These are phyloP conservation scores for Calocybe cyanea DNA, from an alignment of 768 basidiomycete genomes.

Conservation along the genomic window DNA sequence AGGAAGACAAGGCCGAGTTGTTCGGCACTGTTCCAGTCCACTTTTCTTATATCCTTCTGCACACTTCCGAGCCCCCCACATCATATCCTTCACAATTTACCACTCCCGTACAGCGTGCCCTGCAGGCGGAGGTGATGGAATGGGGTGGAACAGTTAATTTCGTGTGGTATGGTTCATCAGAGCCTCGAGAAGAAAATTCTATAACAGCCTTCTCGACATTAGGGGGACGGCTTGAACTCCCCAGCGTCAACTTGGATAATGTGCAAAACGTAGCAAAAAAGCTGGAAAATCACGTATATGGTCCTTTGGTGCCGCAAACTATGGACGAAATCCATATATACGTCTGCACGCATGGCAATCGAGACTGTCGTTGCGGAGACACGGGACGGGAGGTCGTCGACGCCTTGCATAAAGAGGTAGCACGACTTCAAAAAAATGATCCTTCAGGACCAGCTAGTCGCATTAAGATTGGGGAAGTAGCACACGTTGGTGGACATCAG, in stretches of 20 bases:
- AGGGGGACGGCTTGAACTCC: slow-evolving; percentile 47
- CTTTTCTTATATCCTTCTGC: slow-evolving; percentile 52
- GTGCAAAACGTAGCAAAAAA: slow-evolving; percentile 40
- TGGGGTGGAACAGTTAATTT: slow-evolving; percentile 62
- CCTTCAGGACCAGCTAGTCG: slow-evolving; percentile 20
- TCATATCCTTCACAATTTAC: slow-evolving; percentile 43
- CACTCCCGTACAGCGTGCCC: slow-evolving; percentile 46
- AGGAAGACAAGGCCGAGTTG: too few species aligned
- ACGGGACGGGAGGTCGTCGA: slow-evolving; percentile 54
- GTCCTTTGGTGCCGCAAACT: slow-evolving; percentile 9
- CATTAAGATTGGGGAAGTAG: slow-evolving; percentile 59
- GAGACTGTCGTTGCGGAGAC: slow-evolving; percentile 79
- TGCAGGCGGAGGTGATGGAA: slow-evolving; percentile 39
- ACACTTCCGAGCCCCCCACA: slow-evolving; percentile 44
- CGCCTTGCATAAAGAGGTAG: slow-evolving; percentile 52
- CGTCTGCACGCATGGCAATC: slow-evolving; percentile 74
- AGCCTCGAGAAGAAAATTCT: slow-evolving; percentile 19
- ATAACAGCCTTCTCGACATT: slow-evolving; percentile 51
- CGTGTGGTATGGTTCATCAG: slow-evolving; percentile 38
- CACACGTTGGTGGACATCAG: slow-evolving; percentile 85
- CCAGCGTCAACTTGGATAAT: slow-evolving; percentile 44
- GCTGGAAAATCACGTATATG: slow-evolving; percentile 29
- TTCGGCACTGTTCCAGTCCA: slow-evolving; percentile 54
- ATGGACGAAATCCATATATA: slow-evolving; percentile 43
- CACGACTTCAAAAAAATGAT: slow-evolving; percentile 27